phyloP scores from a whole-genome alignment of 1,284 basidiomycete species.

The Lentinus polychrous region DNA sequence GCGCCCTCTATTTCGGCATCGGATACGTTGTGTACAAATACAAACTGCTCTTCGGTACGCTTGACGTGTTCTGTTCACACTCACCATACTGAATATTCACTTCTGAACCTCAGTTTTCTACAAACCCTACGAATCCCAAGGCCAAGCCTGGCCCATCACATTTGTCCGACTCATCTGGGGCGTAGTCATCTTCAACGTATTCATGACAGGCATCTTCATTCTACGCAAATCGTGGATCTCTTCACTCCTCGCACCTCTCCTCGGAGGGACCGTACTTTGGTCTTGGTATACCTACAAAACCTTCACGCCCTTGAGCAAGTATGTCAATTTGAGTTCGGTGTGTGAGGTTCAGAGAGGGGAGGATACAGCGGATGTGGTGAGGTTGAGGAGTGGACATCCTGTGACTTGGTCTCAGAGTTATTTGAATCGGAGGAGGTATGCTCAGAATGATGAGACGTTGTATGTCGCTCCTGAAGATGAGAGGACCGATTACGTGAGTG shows the following conservation, averaged over 20 bases:
- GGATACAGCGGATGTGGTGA: constrained; percentile 67
- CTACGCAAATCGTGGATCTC: constrained; percentile 74
- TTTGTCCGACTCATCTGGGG: constrained; percentile 86
- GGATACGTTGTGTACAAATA: constrained; percentile 97
- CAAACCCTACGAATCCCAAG: constrained; percentile 89
- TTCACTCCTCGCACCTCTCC: constrained; percentile 74
- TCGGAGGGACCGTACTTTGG: constrained; percentile 75
- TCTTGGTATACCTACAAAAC: constrained; percentile 68
- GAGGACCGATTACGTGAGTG: constrained; percentile 79
- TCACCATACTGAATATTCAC: constrained; percentile 1
- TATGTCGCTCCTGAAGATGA: constrained; percentile 91
- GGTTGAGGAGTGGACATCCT: constrained; percentile 54
- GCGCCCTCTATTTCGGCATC: constrained; percentile 90
- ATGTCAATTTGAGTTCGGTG: constrained; percentile 79
- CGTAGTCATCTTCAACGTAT: constrained; percentile 79
- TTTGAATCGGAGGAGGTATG: constrained; percentile 77
- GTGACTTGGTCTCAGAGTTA: constrained; percentile 43
- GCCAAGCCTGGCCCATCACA: constrained; percentile 92
- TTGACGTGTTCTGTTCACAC: neutral
- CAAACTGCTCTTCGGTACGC: constrained; percentile 86
- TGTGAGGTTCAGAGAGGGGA: constrained; percentile 85
- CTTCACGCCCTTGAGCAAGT: constrained; percentile 76
- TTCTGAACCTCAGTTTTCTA: constrained; percentile 81
- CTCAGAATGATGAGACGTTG: constrained; percentile 88
- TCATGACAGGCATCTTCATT: constrained; percentile 93